Evolutionary conservation across 1,139 yeast species (phyloP), one percentile per base, ranked within the genome.

Genomic region (Ogataea hybrid): DNA sequence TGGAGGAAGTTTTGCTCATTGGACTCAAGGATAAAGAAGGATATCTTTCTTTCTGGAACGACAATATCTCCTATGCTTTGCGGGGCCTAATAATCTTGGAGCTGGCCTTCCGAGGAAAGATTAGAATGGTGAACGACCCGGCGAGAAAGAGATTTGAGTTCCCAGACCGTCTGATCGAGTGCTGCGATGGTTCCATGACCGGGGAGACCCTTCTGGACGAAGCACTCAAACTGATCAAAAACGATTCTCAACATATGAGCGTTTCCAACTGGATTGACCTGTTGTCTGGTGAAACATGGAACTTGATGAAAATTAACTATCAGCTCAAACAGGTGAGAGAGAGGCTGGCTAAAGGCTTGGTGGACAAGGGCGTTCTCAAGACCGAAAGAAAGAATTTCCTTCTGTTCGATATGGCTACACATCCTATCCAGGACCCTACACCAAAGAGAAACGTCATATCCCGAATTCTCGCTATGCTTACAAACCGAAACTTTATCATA

Each of bases 261-360:
- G 94, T 92, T 32, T 77, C 86, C 35, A 83, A 84, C 52, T 94
- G 99, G 99, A 87, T 94, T 53, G 97, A 94, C 63, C 75, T 90
- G 48, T 76, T 92, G 52, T 79, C 90, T 50, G 99, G 95, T 35
- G 99, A 92, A 64, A 94, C 98, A 3, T 92, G 99, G 99, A 92
- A 92, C 65, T 70, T 92, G 55, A 77, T 90, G 78, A 94, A 94
- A 62, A 89, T 92, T 55, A 85, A 84, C 59, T 92, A 90, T 67
- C 99, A 92, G 67, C 76, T 92, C 62, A 92, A 92, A 63, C 98
- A 92, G 66, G 99, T 94, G 5, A 80, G 98, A 59, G 99, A 92
- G 66, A 76, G 99, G 56, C 74, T 92, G 51, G 96, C 97, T 42
- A 92, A 92, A 65, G 99, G 98, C 1, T 73, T 92, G 44, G 99